phyloP scores from a whole-genome alignment of 352 stramenopile genomes.

The Phytophthora ramorum region DNA sequence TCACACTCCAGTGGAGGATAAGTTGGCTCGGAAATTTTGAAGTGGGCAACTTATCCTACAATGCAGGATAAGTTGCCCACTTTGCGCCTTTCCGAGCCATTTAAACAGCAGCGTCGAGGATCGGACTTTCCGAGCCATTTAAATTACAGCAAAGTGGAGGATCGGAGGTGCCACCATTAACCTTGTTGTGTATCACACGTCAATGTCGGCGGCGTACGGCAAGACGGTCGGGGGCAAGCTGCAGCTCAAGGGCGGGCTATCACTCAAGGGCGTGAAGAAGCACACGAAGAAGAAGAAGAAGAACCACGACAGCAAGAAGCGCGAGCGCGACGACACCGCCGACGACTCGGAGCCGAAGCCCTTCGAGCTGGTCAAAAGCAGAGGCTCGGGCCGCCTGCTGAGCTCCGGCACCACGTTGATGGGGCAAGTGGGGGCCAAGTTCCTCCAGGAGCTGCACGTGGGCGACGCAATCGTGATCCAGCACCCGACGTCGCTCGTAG shows the following conservation, averaged over 20 bases:
- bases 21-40: too few relatives aligned
- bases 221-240: slow-evolving; percentile 84
- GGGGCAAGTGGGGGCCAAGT: slow-evolving; percentile 82
- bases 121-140: too few relatives aligned
- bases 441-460: slow-evolving; percentile 80
- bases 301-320: slow-evolving; percentile 26
- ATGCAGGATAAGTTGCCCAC: too few relatives aligned
- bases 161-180: too few relatives aligned
- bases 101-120: too few relatives aligned
- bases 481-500: slow-evolving; percentile 84
- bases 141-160: too few relatives aligned
- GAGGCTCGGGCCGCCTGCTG: slow-evolving; percentile 83
- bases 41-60: too few relatives aligned
- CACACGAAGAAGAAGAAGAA: slow-evolving; percentile 63
- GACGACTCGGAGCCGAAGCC: slow-evolving; percentile 13
- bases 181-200: too few relatives aligned
- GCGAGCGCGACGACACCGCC: slow-evolving; percentile 12
- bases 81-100: too few relatives aligned
- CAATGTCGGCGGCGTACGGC: slow-evolving; percentile 34
- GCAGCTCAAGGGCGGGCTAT: slow-evolving; percentile 85
- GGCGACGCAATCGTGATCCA: slow-evolving; percentile 90
- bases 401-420: slow-evolving; percentile 91
- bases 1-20: too few relatives aligned
- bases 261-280: slow-evolving; percentile 64
- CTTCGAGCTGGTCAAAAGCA: slow-evolving; percentile 82